These are phyloP conservation scores for Penicillium sp. DNA, from an alignment of 2,329 filamentous ascomycete species.

Conservation along the genomic window DNA sequence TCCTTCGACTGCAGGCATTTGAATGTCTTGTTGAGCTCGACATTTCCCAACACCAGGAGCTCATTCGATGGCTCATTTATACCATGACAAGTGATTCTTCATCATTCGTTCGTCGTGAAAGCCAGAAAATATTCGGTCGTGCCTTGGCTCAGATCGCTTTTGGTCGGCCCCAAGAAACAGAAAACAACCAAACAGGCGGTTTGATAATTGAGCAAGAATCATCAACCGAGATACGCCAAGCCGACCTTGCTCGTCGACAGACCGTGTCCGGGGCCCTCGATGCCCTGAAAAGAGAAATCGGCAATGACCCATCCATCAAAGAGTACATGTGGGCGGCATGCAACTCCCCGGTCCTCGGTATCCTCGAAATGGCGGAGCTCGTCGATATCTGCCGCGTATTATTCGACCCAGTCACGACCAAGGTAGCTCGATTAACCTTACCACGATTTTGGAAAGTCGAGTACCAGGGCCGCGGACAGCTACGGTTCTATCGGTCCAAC, in stretches of 20 bases:
- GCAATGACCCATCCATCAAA: slow-evolving; percentile 54
- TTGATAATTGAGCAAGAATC: slow-evolving; percentile 64
- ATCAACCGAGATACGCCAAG: slow-evolving; percentile 55
- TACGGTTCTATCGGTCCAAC: slow-evolving; percentile 47
- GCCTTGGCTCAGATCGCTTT: slow-evolving; percentile 64
- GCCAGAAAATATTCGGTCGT: slow-evolving; percentile 58
- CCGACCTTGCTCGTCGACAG: slow-evolving; percentile 58
- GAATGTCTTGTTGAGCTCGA: slow-evolving; percentile 61
- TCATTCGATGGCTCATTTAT: slow-evolving; percentile 62
- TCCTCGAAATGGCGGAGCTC: slow-evolving; percentile 60
- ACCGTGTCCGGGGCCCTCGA: slow-evolving; percentile 63
- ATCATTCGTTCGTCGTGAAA: slow-evolving; percentile 58
- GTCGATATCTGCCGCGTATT: slow-evolving; percentile 62
- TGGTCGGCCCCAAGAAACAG: slow-evolving; percentile 49
- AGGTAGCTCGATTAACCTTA: slow-evolving; percentile 56
- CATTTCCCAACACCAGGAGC: slow-evolving; percentile 54
- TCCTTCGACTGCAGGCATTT: slow-evolving; percentile 64
- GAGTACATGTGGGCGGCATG: slow-evolving; percentile 62
- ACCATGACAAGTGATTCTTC: slow-evolving; percentile 62
- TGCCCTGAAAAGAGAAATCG: slow-evolving; percentile 60
- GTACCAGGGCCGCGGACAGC: slow-evolving; percentile 54
- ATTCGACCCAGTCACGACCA: slow-evolving; percentile 57
- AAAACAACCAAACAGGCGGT: slow-evolving; percentile 40
- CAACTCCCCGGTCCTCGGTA: slow-evolving; percentile 54
- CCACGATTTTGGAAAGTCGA: slow-evolving; percentile 62